Base-by-base conservation (phyloP, 1,284 basidiomycete species). In the Caloboletus firmus region DNA sequence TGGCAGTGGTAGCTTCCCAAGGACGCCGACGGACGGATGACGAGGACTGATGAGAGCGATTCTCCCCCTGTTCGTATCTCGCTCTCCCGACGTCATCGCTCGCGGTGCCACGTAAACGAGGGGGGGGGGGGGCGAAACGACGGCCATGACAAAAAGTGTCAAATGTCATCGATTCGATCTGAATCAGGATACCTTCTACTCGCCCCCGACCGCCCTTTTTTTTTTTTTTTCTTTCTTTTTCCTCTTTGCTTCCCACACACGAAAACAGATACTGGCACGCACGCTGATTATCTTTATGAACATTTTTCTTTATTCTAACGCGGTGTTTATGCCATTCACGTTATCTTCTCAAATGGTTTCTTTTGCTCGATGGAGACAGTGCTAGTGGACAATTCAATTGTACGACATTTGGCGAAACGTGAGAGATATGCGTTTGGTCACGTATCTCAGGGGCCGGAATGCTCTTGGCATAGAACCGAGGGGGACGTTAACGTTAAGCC, bases 311-410 rank as follows among this genome's bases (percentile, higher is more conserved):
- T 49, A 24, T 34, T 59, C 18, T 28, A n/a, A 55, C 51, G 63
- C 52, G 47, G 26, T 65, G 67, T 66, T 65, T 67, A 65, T 66
- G 62, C 55, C 51, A 66, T 63, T 65, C 41, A 62, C 31, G 51
- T 30, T 49, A 22, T n/a, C n/a, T n/a, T 36, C 35, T 18, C 15
- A 9, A 5, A 0, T 20, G 3, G 6, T 42, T n/a, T 22, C 26
- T 31, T 36, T 9, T 6, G n/a, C 7, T 37, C 28, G 51, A 32
- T 28, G 17, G 41, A 7, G 35, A 36, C 35, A 4, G 10, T n/a
- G n/a, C n/a, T n/a, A n/a, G n/a, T 24, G 24, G 5, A 7, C 10
- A 22, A 40, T 40, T 40, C 39, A 40, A 15, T 40, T 13, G 39
- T 18, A 45, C 36, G 36, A 41, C 56, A 34, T 51, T 26, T 55